Evolutionary conservation across 495 filamentous ascomycete species (phyloP).

Genomic region (Penicillium steckii): DNA sequence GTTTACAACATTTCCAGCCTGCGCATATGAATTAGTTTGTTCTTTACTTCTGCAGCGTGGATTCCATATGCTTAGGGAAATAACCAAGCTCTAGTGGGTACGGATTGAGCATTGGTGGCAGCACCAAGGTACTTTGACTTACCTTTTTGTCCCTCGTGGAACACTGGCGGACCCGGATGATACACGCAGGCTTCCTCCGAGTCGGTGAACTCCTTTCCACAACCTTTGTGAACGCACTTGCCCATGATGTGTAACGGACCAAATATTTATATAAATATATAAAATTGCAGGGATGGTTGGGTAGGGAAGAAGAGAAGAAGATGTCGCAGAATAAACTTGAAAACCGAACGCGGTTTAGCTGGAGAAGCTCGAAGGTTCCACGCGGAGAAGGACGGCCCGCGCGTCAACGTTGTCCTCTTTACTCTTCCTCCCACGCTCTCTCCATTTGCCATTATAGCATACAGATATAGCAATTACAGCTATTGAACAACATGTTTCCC

Average conservation of each 20-base stretch:
- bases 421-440: background rate
- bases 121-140: conserved; percentile 39
- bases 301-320: background rate
- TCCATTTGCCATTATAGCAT: background rate
- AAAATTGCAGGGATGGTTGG: background rate
- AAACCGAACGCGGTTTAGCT: conserved; percentile 36
- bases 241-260: conserved; percentile 54
- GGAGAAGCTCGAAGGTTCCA: conserved; percentile 52
- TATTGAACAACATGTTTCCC: conserved; percentile 30
- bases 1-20: conserved; percentile 99
- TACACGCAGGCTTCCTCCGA: conserved; percentile 83
- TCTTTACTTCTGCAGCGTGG: background rate
- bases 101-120: background rate
- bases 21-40: background rate
- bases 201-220: conserved; percentile 84
- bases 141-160: conserved; percentile 99
- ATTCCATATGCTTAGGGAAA: background rate
- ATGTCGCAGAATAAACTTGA: background rate
- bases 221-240: conserved; percentile 96
- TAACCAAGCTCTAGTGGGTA: background rate
- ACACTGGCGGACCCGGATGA: conserved; percentile 90
- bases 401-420: background rate
- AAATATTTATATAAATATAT: no score
- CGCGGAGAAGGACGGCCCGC: conserved; percentile 20
- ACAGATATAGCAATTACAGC: background rate